phyloP scores from a whole-genome alignment of 2,329 filamentous ascomycete genomes.

The Orbilia javanica region DNA sequence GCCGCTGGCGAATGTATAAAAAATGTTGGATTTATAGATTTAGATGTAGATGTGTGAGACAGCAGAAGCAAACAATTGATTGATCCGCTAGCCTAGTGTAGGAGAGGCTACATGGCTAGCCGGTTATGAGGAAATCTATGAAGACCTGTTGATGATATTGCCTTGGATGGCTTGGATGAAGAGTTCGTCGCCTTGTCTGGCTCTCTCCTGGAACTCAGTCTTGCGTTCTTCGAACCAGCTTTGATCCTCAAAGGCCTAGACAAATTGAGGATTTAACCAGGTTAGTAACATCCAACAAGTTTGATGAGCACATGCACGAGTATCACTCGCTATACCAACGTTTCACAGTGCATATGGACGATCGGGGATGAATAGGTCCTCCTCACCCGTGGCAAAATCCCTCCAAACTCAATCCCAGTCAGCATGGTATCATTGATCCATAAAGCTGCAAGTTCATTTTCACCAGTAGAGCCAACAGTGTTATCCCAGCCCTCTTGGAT shows the following conservation, averaged over 20 bases:
- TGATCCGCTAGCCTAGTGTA: not conserved
- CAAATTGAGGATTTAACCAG: not conserved
- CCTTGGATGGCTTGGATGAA: constrained; percentile 42
- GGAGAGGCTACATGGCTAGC: not conserved
- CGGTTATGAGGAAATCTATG: not conserved
- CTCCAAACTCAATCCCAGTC: constrained; percentile 50
- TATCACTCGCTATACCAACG: not conserved
- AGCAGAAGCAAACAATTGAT: not conserved
- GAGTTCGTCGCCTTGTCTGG: constrained; percentile 31
- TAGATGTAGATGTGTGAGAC: not conserved
- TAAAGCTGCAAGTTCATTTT: constrained; percentile 48
- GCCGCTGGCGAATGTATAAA: constrained; percentile 6
- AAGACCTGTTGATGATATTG: constrained; percentile 32
- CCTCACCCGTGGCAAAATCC: constrained; percentile 36
- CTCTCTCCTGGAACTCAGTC: constrained; percentile 33
- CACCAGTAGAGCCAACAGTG: constrained; percentile 45
- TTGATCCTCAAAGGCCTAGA: constrained; percentile 53
- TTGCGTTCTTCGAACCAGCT: constrained; percentile 48
- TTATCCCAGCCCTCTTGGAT: constrained; percentile 39
- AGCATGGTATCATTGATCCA: constrained; percentile 53
- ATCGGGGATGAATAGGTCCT: constrained; percentile 1
- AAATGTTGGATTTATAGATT: not conserved
- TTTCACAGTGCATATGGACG: constrained; percentile 2
- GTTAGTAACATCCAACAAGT: constrained; percentile 26
- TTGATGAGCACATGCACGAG: not conserved